phyloP scores from a whole-genome alignment of 2,329 filamentous ascomycete species.

The Cladosporium colombiae region DNA sequence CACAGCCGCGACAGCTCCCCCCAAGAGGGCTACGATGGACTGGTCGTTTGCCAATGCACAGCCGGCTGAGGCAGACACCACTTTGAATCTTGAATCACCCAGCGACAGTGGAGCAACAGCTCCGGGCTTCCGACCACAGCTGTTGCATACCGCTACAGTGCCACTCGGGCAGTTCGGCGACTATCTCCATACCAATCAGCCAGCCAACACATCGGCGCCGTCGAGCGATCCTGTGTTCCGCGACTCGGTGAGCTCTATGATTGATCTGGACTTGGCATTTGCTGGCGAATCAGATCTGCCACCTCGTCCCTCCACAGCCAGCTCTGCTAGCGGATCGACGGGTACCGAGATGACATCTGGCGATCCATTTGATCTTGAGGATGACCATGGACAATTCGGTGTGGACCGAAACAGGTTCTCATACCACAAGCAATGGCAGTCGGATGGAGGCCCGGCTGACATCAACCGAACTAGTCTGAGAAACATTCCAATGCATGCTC shows the following conservation, averaged over 20 bases:
- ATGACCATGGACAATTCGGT: conserved; percentile 36
- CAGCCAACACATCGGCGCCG: conserved; percentile 17
- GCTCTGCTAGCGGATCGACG: conserved; percentile 38
- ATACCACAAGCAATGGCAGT: conserved; percentile 39
- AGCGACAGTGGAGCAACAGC: conserved; percentile 30
- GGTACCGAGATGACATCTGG: conserved; percentile 45
- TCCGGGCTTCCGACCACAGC: conserved; percentile 41
- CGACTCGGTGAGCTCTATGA: conserved; percentile 46
- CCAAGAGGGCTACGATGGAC: conserved; percentile 47
- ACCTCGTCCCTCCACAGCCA: conserved; percentile 45
- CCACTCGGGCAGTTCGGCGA: conserved; percentile 42
- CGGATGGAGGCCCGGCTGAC: conserved; percentile 33
- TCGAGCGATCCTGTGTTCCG: conserved; percentile 32
- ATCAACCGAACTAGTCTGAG: conserved; percentile 32
- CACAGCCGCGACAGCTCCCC: conserved; percentile 34
- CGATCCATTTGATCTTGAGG: conserved; percentile 53
- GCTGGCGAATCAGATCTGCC: conserved; percentile 41
- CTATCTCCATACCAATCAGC: conserved; percentile 36
- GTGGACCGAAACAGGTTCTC: conserved; percentile 37
- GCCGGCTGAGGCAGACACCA: conserved; percentile 27
- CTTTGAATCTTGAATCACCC: conserved; percentile 35
- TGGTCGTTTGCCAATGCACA: conserved; percentile 51
- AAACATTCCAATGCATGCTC: conserved; percentile 35
- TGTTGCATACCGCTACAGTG: conserved; percentile 46
- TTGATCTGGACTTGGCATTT: conserved; percentile 44